These are phyloP conservation scores for Backusella tuberculispora DNA, from an alignment of 192 early-diverging fungal genomes.

Conservation along the genomic window DNA sequence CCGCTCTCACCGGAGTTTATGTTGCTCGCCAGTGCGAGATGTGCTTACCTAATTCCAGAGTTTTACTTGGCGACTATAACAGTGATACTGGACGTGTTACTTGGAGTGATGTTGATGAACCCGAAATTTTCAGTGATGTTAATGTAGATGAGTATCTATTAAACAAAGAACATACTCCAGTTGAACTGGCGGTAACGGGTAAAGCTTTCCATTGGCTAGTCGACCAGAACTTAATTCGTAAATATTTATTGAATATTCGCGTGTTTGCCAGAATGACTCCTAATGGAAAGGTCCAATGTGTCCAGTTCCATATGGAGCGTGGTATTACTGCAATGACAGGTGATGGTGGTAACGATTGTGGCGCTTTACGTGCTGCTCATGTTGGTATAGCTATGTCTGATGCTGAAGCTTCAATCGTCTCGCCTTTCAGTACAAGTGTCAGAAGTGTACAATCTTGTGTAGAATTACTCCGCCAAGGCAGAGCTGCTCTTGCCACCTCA, in stretches of 20 bases:
- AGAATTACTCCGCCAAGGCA: conserved; percentile 67
- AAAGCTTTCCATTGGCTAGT: conserved; percentile 63
- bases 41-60: conserved; percentile 32
- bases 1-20: conserved; percentile 71
- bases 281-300: conserved; percentile 72
- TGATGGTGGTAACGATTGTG: conserved; percentile 85
- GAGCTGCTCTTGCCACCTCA: conserved; percentile 69
- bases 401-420: conserved; percentile 79
- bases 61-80: conserved; percentile 57
- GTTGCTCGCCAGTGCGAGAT: conserved; percentile 67
- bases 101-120: conserved; percentile 64
- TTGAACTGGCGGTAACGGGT: conserved; percentile 75
- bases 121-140: conserved; percentile 42
- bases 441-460: conserved; percentile 70
- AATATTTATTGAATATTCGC: conserved; percentile 67
- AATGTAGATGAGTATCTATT: conserved; percentile 34
- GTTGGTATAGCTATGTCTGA: conserved; percentile 80
- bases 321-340: conserved; percentile 83
- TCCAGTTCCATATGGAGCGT: conserved; percentile 73
- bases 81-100: conserved; percentile 43
- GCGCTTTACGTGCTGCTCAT: conserved; percentile 78
- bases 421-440: conserved; percentile 72
- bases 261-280: conserved; percentile 83
- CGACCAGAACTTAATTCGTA: conserved; percentile 45
- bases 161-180: conserved; percentile 39